Conservation (phyloP, 208 protist genomes). For the Vickermania ingenoplastis region DNA sequence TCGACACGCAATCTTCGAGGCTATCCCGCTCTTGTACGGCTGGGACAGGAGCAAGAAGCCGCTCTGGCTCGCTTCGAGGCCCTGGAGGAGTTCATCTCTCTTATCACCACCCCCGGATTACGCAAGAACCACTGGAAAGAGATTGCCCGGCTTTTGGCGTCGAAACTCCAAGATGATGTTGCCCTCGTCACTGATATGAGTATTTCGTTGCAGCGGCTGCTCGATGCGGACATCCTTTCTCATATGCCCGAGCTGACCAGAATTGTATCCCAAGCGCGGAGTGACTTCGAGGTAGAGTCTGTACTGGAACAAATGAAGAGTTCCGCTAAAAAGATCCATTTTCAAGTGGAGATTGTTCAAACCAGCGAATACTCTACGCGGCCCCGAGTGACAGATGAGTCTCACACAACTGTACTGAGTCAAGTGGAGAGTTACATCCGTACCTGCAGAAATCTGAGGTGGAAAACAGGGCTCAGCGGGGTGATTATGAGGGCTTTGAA, state of each 20-base stretch:
- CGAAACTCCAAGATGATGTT: conserved; percentile 40
- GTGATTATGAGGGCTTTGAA: conserved; percentile 40
- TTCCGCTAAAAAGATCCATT: conserved; percentile 64
- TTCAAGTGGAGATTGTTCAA: conserved; percentile 26
- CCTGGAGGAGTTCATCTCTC: conserved; percentile 45
- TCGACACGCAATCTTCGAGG: conserved; percentile 55
- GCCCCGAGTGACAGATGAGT: conserved; percentile 13
- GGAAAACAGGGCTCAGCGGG: conserved; percentile 36
- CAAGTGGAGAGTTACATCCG: conserved; percentile 51
- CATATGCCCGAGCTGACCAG: conserved; percentile 40
- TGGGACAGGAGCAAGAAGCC: conserved; percentile 76
- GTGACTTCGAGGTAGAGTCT: conserved; percentile 69
- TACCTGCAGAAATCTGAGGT: conserved; percentile 33
- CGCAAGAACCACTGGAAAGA: conserved; percentile 86
- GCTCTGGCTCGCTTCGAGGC: conserved; percentile 69
- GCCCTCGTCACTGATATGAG: conserved; percentile 33
- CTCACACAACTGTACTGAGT: conserved; percentile 16
- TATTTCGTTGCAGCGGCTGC: conserved; percentile 42
- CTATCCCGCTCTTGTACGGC: conserved; percentile 49
- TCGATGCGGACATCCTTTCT: conserved; percentile 54
- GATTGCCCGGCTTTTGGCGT: conserved; percentile 51
- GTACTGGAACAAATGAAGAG: conserved; percentile 81
- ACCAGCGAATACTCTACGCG: conserved; percentile 7
- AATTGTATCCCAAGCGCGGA: conserved; percentile 55
- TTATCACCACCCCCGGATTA: conserved; percentile 69